Evolutionary conservation across 208 protist species (phyloP).

Genomic region (Acanthamoeba sp.): DNA sequence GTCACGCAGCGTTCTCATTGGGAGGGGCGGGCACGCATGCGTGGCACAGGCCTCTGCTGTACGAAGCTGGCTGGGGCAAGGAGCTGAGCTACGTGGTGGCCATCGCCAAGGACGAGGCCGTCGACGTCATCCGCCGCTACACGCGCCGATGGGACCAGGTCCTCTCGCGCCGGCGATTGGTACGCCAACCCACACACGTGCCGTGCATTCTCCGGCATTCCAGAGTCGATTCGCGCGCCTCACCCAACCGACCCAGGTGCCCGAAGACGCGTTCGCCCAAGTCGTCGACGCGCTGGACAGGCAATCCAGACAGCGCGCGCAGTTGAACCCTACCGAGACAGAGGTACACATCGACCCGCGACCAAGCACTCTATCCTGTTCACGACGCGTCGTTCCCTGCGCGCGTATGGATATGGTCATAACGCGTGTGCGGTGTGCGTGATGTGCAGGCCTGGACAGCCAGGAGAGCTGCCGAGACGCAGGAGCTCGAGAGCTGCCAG

Average conservation of each 20-base stretch:
- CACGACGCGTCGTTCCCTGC: neutral
- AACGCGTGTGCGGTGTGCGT: too few relatives aligned
- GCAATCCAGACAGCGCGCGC: neutral
- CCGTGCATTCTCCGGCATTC: too few relatives aligned
- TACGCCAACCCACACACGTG: too few relatives aligned
- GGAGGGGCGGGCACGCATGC: neutral
- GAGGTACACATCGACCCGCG: neutral
- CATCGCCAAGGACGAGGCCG: conserved; percentile 67
- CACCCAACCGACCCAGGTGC: too few relatives aligned
- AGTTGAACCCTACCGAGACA: neutral
- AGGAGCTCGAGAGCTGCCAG: neutral
- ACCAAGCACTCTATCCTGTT: neutral
- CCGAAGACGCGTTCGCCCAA: neutral
- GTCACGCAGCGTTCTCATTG: too few relatives aligned
- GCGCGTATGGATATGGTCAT: too few relatives aligned
- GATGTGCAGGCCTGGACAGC: neutral
- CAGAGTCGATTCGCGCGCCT: too few relatives aligned
- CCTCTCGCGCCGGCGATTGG: neutral
- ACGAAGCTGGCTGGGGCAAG: conserved; percentile 88
- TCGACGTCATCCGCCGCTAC: conserved; percentile 84
- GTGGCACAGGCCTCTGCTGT: conserved; percentile 79
- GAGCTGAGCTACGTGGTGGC: conserved; percentile 85
- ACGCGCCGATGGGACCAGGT: conserved; percentile 66
- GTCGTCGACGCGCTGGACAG: neutral
- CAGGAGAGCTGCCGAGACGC: neutral